Conservation (phyloP, 768 basidiomycete species). For the Tylopilus plumbeoviolaceoides region DNA sequence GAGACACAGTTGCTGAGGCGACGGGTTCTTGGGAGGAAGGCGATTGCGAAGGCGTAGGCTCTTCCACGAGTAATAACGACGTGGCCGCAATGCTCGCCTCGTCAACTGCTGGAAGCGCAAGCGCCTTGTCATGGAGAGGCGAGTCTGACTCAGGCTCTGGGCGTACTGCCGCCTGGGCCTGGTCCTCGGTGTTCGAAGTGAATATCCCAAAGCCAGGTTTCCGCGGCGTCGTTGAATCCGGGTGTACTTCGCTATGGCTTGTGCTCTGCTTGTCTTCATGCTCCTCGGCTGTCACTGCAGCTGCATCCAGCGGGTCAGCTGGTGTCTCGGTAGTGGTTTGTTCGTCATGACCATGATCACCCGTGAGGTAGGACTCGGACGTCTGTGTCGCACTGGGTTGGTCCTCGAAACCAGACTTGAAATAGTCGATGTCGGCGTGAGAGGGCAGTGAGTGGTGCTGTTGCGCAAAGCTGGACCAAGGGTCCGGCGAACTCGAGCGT, state of each 20-base stretch:
- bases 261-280: constrained; percentile 28
- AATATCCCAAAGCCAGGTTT: constrained; percentile 52
- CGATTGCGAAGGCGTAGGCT: constrained; percentile 5
- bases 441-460: constrained; percentile 17
- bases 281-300: constrained; percentile 29
- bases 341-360: constrained; percentile 33
- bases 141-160: constrained; percentile 14
- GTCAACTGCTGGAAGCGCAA: constrained; percentile 35
- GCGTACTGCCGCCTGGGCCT: constrained; percentile 13
- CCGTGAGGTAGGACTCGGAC: constrained; percentile 36
- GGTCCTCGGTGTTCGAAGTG: constrained; percentile 22
- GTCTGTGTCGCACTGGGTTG: constrained; percentile 20
- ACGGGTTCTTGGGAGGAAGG: constrained; percentile 10
- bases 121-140: constrained; percentile 23
- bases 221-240: constrained; percentile 12
- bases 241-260: constrained; percentile 9
- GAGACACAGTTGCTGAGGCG: constrained; percentile 15
- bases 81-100: constrained; percentile 10
- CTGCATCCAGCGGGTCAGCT: constrained; percentile 42
- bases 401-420: constrained; percentile 28
- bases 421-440: constrained; percentile 24
- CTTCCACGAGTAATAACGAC: constrained; percentile 16
- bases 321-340: constrained; percentile 12
- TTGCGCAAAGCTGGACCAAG: constrained; percentile 64
- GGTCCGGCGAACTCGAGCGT: constrained; percentile 66